Conservation (phyloP, 345 rosid species). For the Aquilaria sinensis region DNA sequence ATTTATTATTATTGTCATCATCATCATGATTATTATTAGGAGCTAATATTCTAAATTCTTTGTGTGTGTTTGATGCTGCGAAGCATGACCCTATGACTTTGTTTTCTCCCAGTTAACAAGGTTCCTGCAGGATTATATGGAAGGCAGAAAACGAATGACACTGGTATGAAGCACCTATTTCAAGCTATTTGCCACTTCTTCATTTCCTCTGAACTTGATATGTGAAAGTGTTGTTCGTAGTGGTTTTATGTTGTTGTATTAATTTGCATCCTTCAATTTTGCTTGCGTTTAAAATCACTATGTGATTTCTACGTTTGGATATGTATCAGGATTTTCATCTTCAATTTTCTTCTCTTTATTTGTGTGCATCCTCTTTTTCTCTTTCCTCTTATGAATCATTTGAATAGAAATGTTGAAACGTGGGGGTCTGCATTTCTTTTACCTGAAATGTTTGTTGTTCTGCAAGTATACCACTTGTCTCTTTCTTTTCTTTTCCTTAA, state of each 20-base stretch:
- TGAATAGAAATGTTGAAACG: too few species aligned
- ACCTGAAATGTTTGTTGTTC: too few species aligned
- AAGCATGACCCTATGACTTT: conserved; percentile 5
- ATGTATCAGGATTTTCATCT: neutral
- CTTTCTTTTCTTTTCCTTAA: conserved; percentile 3
- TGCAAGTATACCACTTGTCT: neutral
- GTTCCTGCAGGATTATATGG: conserved; percentile 78
- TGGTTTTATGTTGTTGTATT: neutral
- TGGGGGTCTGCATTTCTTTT: too few species aligned
- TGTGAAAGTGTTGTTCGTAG: neutral
- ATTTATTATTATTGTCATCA: neutral
- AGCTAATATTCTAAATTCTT: neutral
- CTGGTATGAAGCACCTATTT: conserved; percentile 44
- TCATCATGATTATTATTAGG: neutral
- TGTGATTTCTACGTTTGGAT: too few species aligned
- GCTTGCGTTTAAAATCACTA: conserved; percentile 1
- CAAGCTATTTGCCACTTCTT: too few species aligned
- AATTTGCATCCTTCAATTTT: conserved; percentile 1
- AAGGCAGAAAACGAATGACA: conserved; percentile 86
- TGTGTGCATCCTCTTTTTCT: too few species aligned
- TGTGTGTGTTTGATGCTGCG: too few species aligned
- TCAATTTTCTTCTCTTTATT: neutral
- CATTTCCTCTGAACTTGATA: neutral
- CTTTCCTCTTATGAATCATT: too few species aligned
- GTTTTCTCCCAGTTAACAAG: conserved; percentile 58